These are phyloP conservation scores for Leishmania lainsoni DNA, from an alignment of 208 protist genomes.

Conservation along the genomic window DNA sequence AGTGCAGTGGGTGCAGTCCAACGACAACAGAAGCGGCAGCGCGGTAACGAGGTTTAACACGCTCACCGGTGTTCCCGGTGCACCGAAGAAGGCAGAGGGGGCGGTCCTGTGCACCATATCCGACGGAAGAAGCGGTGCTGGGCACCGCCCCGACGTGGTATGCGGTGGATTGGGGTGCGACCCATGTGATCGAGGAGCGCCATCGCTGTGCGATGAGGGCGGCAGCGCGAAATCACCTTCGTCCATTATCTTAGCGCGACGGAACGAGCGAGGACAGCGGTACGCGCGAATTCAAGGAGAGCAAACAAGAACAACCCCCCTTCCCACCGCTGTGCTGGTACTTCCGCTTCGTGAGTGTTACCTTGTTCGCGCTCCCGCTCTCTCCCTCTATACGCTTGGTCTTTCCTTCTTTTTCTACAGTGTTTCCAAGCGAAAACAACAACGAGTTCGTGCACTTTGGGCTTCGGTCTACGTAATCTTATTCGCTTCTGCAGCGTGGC, in stretches of 20 bases:
- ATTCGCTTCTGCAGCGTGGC: not conserved
- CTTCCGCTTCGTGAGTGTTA: not conserved
- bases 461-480: not conserved
- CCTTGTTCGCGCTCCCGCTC: not conserved
- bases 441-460: not conserved
- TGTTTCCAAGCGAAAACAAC: not conserved
- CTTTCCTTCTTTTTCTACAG: not conserved
- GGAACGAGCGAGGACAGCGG: not conserved
- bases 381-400: not conserved
- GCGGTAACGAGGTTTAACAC: slow-evolving; percentile 29
- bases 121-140: not conserved
- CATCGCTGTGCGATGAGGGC: not conserved
- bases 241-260: not conserved
- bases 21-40: slow-evolving; percentile 28
- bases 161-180: not conserved
- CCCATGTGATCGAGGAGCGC: not conserved
- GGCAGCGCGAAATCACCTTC: not conserved
- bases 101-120: not conserved
- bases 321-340: not conserved
- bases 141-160: not conserved
- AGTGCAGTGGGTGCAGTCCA: slow-evolving; percentile 19
- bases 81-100: not conserved
- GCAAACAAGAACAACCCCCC: not conserved
- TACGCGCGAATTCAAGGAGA: not conserved
- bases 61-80: slow-evolving; percentile 1